These are phyloP conservation scores for Colletotrichum truncatum DNA, from an alignment of 2,329 filamentous ascomycete genomes.

Conservation along the genomic window DNA sequence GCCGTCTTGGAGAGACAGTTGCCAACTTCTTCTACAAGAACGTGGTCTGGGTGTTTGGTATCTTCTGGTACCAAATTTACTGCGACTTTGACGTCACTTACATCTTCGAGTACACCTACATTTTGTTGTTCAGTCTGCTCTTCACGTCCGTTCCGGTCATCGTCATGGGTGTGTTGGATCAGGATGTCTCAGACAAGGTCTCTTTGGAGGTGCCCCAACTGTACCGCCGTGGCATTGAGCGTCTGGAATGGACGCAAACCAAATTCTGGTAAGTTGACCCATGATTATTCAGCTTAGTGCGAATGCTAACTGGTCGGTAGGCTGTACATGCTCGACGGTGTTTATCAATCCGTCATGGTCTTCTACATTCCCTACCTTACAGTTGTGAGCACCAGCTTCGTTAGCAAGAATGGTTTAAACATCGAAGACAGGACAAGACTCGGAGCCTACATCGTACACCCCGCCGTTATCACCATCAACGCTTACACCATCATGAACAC, in stretches of 20 bases:
- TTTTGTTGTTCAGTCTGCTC: conserved; percentile 93
- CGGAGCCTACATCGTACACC: conserved; percentile 86
- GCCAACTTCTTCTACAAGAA: conserved; percentile 99
- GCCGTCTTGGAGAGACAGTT: conserved; percentile 89
- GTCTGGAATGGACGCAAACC: conserved; percentile 91
- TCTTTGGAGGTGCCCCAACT: conserved; percentile 94
- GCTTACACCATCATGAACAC: conserved; percentile 95
- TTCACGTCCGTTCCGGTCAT: conserved; percentile 96
- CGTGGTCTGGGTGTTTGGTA: conserved; percentile 94
- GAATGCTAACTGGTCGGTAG: conserved; percentile 54
- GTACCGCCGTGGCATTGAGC: conserved; percentile 94
- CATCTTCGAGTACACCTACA: conserved; percentile 97
- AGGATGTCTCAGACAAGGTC: conserved; percentile 94
- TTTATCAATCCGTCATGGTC: conserved; percentile 93
- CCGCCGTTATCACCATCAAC: conserved; percentile 89
- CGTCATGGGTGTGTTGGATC: conserved; percentile 95
- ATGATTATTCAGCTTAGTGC: neutral
- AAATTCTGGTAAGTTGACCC: conserved; percentile 86
- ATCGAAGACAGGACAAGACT: conserved; percentile 84
- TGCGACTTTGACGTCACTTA: conserved; percentile 97
- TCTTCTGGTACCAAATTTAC: conserved; percentile 98
- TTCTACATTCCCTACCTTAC: conserved; percentile 93
- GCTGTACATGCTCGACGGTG: conserved; percentile 92
- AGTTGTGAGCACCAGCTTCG: conserved; percentile 74
- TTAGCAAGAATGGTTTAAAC: conserved; percentile 76